Evolutionary conservation across 225 moss, liverwort and hornwort genomes (phyloP), one percentile per base, ranked within the genome.

Genomic region (Physcomitrellopsis africana): DNA sequence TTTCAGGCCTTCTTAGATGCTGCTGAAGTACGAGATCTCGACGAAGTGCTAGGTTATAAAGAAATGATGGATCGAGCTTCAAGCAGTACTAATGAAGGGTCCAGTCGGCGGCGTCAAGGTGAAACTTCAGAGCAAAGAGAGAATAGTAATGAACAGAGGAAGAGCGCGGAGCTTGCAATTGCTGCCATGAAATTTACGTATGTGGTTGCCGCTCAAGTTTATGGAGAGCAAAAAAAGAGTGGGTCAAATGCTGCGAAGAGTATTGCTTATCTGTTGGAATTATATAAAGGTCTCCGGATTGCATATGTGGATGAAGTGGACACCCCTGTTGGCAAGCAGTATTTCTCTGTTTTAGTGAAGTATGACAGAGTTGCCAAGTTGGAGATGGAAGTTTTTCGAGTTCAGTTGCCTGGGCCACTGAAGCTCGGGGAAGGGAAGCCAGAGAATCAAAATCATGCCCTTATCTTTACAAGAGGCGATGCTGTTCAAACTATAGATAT

Each of bases 401-500:
- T 99, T 63, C 79, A 86, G 77, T 72, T 99, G 61, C 99, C 99
- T 59, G 95, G 99, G 46, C 85, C 82, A 45, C 46, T 95, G 15
- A 92, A 89, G 70, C 74, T 92, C 60, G 99, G 99, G 17, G 99
- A 99, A 90, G 99, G 99, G 59, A 99, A 99, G 70, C 99, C 99
- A 19, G 99, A 99, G 64, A 99, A 99, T 75, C 99, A 99, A 76
- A 99, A 99, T 80, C 99, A 99, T 80, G 99, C 99, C 19, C 76
- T 99, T 44, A 99, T 99, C 59, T 99, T 99, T 47, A 99, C 99
- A 23, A 82, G 99, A 79, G 99, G 99, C 55, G 99, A 99, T 72
- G 95, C 99, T 32, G 91, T 99, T 56, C 99, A 99, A 84, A 93
- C 99, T 10, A 99, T 99, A 64, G 99, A 99, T 69, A 99, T 99